Evolutionary conservation across 2,329 filamentous ascomycete genomes (phyloP), one percentile per base, ranked within the genome.

Genomic region (Diaporthe australafricana): DNA sequence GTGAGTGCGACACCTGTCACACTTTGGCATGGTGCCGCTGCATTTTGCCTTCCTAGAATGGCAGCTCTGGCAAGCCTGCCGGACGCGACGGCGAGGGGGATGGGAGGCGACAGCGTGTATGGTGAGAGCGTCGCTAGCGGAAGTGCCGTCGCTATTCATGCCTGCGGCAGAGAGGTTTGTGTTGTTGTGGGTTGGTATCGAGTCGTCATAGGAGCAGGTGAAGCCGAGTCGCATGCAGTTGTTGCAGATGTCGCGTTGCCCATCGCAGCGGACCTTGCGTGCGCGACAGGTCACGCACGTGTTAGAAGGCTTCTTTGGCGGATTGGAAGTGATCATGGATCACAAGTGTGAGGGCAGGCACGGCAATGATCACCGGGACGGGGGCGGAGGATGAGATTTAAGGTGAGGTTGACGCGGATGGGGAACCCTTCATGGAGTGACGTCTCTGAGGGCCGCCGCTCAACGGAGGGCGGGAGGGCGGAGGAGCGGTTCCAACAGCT

Each of bases 161-260:
- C 73, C 71, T 30, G 70, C 27, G 38, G 52, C 76, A 45, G 76
- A 70, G 63, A 73, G 72, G 60, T 22, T 50, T 38, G 70, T 50
- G 52, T 53, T 72, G 32, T 71, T 53, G 47, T 69, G 67, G 48
- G 45, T 38, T 35, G 68, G 65, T 55, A 76, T 81, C 57, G 80
- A 81, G 68, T 88, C 87, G 72, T 88, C 86, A 76, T 89, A 90
- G 9, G 87, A 87, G 77, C 88, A 90, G 8, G 84, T 83, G 75
- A 90, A 89, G 60, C 87, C 87, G 55, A 90, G 84, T 25, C 88
- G 86, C 74, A 89, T 86, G 79, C 88, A 90, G 79, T 89, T 89
- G 79, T 86, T 85, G 78, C 88, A 90, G 72, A 87, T 80, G 63
- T 85, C 83, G 50, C 85, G 85, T 16, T 84, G 82, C 45, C 87